These are phyloP conservation scores for Phytopythium ostracodes DNA, from an alignment of 352 stramenopile species.

Conservation along the genomic window DNA sequence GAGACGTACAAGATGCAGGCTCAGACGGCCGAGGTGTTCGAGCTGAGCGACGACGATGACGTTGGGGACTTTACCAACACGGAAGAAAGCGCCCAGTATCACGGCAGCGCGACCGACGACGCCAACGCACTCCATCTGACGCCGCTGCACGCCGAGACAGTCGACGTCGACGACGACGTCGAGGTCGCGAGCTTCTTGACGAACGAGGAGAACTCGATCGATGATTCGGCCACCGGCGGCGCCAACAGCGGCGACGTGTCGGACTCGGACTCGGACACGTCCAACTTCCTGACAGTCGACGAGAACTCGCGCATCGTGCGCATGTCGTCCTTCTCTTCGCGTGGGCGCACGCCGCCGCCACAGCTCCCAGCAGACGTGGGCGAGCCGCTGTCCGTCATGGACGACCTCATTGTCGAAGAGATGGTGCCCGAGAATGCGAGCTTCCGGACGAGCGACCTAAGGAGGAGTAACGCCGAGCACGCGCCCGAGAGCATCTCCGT, in stretches of 20 bases:
- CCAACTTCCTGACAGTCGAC: slow-evolving; percentile 36
- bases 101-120: slow-evolving; percentile 7
- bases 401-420: slow-evolving; percentile 52
- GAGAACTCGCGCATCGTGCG: slow-evolving; percentile 43
- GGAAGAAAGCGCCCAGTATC: slow-evolving; percentile 17
- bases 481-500: slow-evolving; percentile 9
- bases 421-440: slow-evolving; percentile 27
- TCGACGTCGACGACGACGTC: slow-evolving; percentile 25
- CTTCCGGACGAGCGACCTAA: neutral
- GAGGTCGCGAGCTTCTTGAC: slow-evolving; percentile 50
- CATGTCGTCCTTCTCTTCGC: slow-evolving; percentile 19
- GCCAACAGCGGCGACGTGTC: slow-evolving; percentile 16
- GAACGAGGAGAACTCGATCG: slow-evolving; percentile 33
- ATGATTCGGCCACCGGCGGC: neutral
- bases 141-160: slow-evolving; percentile 1
- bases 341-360: slow-evolving; percentile 7
- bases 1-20: slow-evolving; percentile 16
- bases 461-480: neutral
- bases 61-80: slow-evolving; percentile 20
- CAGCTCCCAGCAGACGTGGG: slow-evolving; percentile 14
- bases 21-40: slow-evolving; percentile 24
- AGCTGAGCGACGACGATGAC: slow-evolving; percentile 29
- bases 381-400: slow-evolving; percentile 15
- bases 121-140: neutral
- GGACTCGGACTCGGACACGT: slow-evolving; percentile 25